phyloP scores from a whole-genome alignment of 345 rosid species.

The Salix purpurea region DNA sequence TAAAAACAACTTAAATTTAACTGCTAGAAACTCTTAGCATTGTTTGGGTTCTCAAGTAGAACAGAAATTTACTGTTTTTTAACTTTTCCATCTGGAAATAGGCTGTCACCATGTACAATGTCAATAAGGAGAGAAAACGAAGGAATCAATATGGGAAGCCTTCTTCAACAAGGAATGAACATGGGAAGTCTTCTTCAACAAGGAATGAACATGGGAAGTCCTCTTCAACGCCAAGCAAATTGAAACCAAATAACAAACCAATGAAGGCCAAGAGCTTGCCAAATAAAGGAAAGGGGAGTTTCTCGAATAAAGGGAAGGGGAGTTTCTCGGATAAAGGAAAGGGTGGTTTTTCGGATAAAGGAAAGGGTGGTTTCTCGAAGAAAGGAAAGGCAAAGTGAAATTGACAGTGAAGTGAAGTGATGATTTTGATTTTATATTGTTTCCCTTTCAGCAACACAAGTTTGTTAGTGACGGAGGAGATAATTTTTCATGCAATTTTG shows the following conservation, averaged over 20 bases:
- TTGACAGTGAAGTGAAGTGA: not conserved
- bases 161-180: slow-evolving; percentile 30
- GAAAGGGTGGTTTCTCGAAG: slow-evolving; percentile 10
- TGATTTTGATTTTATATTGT: slow-evolving; percentile 15
- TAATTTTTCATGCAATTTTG: not conserved
- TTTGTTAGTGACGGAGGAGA: not conserved
- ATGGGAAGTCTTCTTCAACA: slow-evolving; percentile 32
- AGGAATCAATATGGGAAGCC: slow-evolving; percentile 34
- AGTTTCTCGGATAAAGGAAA: slow-evolving; percentile 28
- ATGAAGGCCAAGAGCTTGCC: slow-evolving; percentile 25
- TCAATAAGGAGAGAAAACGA: slow-evolving; percentile 63
- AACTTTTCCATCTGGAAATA: slow-evolving; percentile 14
- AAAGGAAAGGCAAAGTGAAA: slow-evolving; percentile 33
- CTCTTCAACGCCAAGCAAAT: slow-evolving; percentile 36
- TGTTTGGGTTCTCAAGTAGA: not conserved
- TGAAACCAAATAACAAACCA: slow-evolving; percentile 41
- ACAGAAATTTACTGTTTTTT: not conserved
- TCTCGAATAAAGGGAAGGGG: slow-evolving; percentile 34
- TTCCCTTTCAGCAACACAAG: slow-evolving; percentile 4
- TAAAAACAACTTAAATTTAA: not conserved
- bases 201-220: slow-evolving; percentile 34
- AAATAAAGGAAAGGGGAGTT: slow-evolving; percentile 32
- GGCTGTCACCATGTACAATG: slow-evolving; percentile 83
- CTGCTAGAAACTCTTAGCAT: not conserved
- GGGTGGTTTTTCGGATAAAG: slow-evolving; percentile 23